Evolutionary conservation across 495 filamentous ascomycete species (phyloP).

Genomic region (Xylaria telfairii): DNA sequence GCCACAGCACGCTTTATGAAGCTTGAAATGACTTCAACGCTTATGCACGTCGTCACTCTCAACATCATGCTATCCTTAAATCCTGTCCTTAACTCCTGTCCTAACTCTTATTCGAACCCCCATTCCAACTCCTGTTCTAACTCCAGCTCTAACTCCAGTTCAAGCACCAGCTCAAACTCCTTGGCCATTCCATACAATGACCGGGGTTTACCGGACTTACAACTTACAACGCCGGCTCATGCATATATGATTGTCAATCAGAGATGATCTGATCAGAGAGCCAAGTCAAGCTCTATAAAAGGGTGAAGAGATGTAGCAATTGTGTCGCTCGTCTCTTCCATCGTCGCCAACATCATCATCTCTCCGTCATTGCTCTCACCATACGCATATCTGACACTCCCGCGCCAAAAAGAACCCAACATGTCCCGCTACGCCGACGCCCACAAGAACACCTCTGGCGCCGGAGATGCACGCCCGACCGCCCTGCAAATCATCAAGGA

Average conservation of each 20-base stretch:
- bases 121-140: too few species aligned
- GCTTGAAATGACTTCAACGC: neutral
- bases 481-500: slow-evolving; percentile 61
- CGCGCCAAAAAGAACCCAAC: neutral
- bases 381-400: neutral
- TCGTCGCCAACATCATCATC: neutral
- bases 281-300: neutral
- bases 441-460: slow-evolving; percentile 49
- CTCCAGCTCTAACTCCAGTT: too few species aligned
- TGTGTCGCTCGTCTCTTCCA: neutral
- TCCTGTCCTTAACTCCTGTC: neutral
- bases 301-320: neutral
- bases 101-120: too few species aligned
- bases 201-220: slow-evolving; percentile 20
- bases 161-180: slow-evolving; percentile 6
- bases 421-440: slow-evolving; percentile 47
- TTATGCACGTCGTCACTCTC: slow-evolving; percentile 4
- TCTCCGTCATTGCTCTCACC: neutral
- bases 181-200: neutral
- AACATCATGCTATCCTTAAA: too few species aligned
- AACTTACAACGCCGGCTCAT: slow-evolving; percentile 3
- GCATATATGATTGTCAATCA: neutral
- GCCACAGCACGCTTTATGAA: neutral
- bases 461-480: slow-evolving; percentile 61
- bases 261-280: neutral